A percentile compares a stretch with the other conserved stretches of the same genome.
Evolutionary conservation across 1,139 yeast species (phyloP).

Genomic region (Geotrichum europaeum): DNA sequence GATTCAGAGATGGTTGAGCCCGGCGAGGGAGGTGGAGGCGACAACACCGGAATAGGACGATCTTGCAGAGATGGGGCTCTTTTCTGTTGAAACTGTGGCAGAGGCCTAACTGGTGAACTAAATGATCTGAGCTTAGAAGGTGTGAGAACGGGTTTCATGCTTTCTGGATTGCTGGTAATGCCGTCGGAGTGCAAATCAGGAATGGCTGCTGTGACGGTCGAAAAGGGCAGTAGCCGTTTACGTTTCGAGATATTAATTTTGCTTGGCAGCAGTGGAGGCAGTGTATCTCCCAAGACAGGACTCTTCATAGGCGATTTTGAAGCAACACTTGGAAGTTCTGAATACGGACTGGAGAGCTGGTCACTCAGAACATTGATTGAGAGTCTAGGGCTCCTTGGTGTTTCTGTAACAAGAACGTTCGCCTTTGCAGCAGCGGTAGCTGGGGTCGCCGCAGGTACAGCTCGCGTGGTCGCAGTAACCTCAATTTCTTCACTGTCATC

Average conservation of each 20-base stretch:
- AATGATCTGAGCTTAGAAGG: constrained; percentile 28
- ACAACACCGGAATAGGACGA: constrained; percentile 30
- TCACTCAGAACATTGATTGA: not conserved
- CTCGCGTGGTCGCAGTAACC: not conserved
- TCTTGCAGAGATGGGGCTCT: constrained; percentile 31
- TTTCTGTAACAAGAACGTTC: not conserved
- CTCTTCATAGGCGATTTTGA: constrained; percentile 25
- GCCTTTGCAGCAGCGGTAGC: not conserved
- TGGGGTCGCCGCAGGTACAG: not conserved
- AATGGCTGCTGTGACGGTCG: constrained; percentile 12
- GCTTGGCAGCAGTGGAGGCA: constrained; percentile 25
- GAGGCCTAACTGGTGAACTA: constrained; percentile 23
- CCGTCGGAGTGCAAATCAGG: constrained; percentile 7
- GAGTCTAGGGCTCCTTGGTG: not conserved
- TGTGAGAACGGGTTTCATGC: constrained; percentile 19
- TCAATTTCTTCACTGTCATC: not conserved
- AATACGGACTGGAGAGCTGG: not conserved
- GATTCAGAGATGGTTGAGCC: constrained; percentile 1
- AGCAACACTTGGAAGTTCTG: constrained; percentile 2
- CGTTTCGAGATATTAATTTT: constrained; percentile 25
- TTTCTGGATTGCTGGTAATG: not conserved
- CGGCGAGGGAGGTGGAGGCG: constrained; percentile 26
- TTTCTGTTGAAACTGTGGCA: constrained; percentile 11
- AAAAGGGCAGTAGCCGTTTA: constrained; percentile 25
- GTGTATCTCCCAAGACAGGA: constrained; percentile 20